Evolutionary conservation across 176 grass and related monocot genomes (phyloP).

Genomic region (Rhynchospora pubera): DNA sequence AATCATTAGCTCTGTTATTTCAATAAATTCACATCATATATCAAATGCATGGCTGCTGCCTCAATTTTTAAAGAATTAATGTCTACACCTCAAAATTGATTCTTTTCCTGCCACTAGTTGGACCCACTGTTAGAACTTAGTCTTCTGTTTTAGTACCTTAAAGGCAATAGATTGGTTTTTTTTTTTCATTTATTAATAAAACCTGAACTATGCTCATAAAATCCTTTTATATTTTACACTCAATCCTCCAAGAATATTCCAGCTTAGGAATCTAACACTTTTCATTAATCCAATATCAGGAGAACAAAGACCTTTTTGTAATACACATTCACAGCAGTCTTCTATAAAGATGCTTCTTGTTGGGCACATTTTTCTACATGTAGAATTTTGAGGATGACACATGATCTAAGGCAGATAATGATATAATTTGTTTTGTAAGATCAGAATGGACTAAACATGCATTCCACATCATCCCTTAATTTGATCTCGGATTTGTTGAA

Average conservation of each 20-base stretch:
- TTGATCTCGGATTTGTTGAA: neutral
- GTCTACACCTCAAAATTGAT: neutral
- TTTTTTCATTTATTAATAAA: neutral
- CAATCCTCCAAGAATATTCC: neutral
- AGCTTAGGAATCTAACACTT: neutral
- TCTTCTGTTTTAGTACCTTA: no score
- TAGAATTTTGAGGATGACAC: neutral
- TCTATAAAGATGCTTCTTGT: neutral
- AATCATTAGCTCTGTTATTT: neutral
- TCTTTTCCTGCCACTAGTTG: neutral
- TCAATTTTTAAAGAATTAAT: neutral
- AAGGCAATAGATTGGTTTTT: neutral
- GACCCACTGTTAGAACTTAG: neutral
- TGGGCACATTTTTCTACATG: neutral
- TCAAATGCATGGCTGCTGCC: no score
- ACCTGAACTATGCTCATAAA: neutral
- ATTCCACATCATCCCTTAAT: neutral
- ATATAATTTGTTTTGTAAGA: neutral
- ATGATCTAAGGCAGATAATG: neutral
- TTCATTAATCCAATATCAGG: neutral
- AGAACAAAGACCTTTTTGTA: neutral
- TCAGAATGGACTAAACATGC: conserved; percentile 19
- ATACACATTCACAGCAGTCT: neutral
- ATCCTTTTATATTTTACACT: neutral
- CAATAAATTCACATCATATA: neutral